These are phyloP conservation scores for Pythium apleroticum DNA, from an alignment of 352 stramenopile genomes.

Conservation along the genomic window DNA sequence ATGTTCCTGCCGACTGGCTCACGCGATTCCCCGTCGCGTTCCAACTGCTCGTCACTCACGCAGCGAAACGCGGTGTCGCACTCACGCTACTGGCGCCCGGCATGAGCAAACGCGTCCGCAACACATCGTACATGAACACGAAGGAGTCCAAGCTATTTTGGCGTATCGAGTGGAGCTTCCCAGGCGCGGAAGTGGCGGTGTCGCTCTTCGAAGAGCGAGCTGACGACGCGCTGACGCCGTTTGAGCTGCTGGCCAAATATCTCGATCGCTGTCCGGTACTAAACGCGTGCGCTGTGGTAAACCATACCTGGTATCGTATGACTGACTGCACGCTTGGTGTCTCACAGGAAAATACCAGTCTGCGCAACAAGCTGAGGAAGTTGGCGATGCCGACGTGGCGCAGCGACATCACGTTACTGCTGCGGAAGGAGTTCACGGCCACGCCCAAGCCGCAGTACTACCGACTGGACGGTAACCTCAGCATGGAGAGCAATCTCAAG, in stretches of 20 bases:
- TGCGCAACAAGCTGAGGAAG: conserved; percentile 69
- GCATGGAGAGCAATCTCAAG: conserved; percentile 72
- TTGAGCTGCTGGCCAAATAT: conserved; percentile 60
- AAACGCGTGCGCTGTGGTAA: too few relatives aligned
- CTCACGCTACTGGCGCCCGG: conserved; percentile 73
- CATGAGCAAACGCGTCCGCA: conserved; percentile 78
- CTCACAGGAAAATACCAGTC: conserved; percentile 65
- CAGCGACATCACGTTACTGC: conserved; percentile 52
- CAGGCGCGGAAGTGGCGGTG: conserved; percentile 44
- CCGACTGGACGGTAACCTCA: conserved; percentile 54
- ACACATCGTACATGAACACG: conserved; percentile 75
- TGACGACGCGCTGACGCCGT: conserved; percentile 52
- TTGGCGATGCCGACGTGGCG: conserved; percentile 62
- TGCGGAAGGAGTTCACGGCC: conserved; percentile 78
- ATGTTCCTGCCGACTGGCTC: conserved; percentile 53
- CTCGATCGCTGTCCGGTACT: conserved; percentile 57
- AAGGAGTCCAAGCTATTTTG: conserved; percentile 65
- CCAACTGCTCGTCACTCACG: conserved; percentile 69
- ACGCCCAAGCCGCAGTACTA: conserved; percentile 74
- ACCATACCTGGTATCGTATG: too few relatives aligned
- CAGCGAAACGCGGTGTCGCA: conserved; percentile 61
- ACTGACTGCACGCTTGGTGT: too few relatives aligned
- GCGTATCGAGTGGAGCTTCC: conserved; percentile 80
- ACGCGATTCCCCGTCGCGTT: conserved; percentile 65
- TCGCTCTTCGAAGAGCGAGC: conserved; percentile 53